Evolutionary conservation across 2,329 filamentous ascomycete genomes (phyloP), one percentile per base, ranked within the genome.

Genomic region (Aspergillus pseudoviridinutans): DNA sequence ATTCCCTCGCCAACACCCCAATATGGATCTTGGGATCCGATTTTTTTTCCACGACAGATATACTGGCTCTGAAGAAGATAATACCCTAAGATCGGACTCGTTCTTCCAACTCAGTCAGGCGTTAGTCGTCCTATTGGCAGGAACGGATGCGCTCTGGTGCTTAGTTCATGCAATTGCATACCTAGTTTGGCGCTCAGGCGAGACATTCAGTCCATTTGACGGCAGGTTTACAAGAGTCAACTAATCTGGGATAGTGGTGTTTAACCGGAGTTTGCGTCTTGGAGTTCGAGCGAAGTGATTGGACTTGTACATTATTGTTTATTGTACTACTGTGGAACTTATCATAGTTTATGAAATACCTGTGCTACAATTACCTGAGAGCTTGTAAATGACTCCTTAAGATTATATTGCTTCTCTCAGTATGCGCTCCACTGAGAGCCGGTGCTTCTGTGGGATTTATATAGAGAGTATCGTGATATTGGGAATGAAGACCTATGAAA

Each of bases 191-290:
- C 41, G 55, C 55, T 49, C 10, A 17, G 9, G 9, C 54, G 55
- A 55, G 32, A 54, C 52, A 55, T 41, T 58, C 32, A 17, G 32
- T 35, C 12, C 35, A 50, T 41, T 27, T 42, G 42, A 47, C 49
- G 52, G 49, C 49, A 58, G n/a, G 22, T 47, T 28, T 61, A 49
- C 47, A 56, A 56, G 42, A 58, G 55, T 52, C 41, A 46, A 35
- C 55, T 25, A 14, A 41, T 53, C 47, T 56, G 25, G 22, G 56
- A 57, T 57, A 42, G 47, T 53, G 57, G 32, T 53, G 41, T 50
- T 61, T 56, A 35, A 29, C 56, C 22, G 52, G 51, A 17, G 49
- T 51, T 32, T 5, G 14, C 22, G 42, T 9, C 20, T 10, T 46
- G 42, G 22, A 24, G 8, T 46, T 20, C 20, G 42, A 46, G 22